These are phyloP conservation scores for Wickerhamomyces queroliae DNA, from an alignment of 805 yeast species.

Conservation along the genomic window DNA sequence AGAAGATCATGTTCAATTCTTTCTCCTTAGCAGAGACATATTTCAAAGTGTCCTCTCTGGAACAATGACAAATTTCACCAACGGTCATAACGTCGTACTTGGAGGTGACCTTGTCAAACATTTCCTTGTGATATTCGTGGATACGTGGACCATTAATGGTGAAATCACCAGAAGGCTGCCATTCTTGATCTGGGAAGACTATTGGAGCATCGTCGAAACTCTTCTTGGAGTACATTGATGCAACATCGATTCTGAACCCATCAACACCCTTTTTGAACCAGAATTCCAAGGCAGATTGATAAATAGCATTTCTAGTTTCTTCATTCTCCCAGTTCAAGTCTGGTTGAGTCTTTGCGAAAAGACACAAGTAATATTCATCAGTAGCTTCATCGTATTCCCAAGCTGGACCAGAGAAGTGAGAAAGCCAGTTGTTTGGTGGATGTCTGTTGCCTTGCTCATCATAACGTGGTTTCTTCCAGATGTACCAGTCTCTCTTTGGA, in stretches of 20 bases:
- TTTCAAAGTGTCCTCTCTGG: slow-evolving; percentile 34
- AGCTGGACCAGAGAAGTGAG: slow-evolving; percentile 47
- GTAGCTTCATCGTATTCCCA: slow-evolving; percentile 52
- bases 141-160: slow-evolving; percentile 46
- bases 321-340: slow-evolving; percentile 57
- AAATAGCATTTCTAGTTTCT: slow-evolving; percentile 26
- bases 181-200: slow-evolving; percentile 31
- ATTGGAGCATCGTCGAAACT: slow-evolving; percentile 44
- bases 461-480: too few species aligned
- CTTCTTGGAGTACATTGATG: slow-evolving; percentile 45
- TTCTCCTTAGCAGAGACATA: slow-evolving; percentile 32
- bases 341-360: slow-evolving; percentile 50
- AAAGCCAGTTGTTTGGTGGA: slow-evolving; percentile 54
- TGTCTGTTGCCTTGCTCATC: slow-evolving; percentile 41
- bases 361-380: slow-evolving; percentile 47
- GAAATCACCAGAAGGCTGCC: slow-evolving; percentile 31
- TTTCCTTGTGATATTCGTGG: slow-evolving; percentile 51
- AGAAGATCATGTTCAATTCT: slow-evolving; percentile 36
- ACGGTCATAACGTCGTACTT: slow-evolving; percentile 50
- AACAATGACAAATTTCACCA: slow-evolving; percentile 45
- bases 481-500: slow-evolving; percentile 59
- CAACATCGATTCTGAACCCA: slow-evolving; percentile 55
- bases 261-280: slow-evolving; percentile 54
- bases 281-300: slow-evolving; percentile 40
- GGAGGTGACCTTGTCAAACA: slow-evolving; percentile 35